Base-by-base conservation (phyloP, 768 basidiomycete species). In the Pholiota molesta region DNA sequence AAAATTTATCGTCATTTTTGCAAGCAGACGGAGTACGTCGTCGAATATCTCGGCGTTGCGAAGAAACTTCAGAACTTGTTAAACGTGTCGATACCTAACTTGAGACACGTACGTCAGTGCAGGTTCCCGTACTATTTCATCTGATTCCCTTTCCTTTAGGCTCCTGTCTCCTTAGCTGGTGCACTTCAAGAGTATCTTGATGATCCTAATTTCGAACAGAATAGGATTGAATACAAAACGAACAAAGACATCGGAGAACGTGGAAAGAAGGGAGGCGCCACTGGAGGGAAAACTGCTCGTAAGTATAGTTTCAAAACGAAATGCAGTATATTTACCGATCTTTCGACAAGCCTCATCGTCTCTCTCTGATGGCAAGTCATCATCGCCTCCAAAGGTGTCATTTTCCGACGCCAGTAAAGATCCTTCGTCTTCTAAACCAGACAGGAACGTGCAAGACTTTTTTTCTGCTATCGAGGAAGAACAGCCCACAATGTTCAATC, bases 191-290 rank as follows among this genome's bases (percentile, higher is more conserved):
- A 99, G 70, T 99, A 99, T 72, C 82, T 99, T 55, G 89, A 94
- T 60, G 97, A 99, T 74, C 92, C 96, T 23, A 95, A 95, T 70
- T 99, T 99, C 67, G 97, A 99, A 74, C 89, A 93, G 75, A 99
- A 98, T 74, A 79, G 97, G 63, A 78, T 90, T 9, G 97, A 99
- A 70, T 98, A 99, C 78, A 95, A 84, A 75, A 80, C 88, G 23
- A 94, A 88, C 73, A 93, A 92, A 74, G 83, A 81, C 5, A 80
- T 85, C 3, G 83, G 84, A 2, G 91, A 92, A 56, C 73, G 73
- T 42, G 73, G 67, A 14, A 75, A 72, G 65, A 14, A 72, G 67
- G 59, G 70, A 73, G 57, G 47, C n/a, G 52, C 52, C 16, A 45
- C 51, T 3, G 52, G n/a, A 13, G 17, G 23, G 16, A 39, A 37